Percentiles rank a stretch among this genome's conserved stretches.
phyloP scores from a whole-genome alignment of 1,284 basidiomycete genomes.

The Ceratobasidium sp. region DNA sequence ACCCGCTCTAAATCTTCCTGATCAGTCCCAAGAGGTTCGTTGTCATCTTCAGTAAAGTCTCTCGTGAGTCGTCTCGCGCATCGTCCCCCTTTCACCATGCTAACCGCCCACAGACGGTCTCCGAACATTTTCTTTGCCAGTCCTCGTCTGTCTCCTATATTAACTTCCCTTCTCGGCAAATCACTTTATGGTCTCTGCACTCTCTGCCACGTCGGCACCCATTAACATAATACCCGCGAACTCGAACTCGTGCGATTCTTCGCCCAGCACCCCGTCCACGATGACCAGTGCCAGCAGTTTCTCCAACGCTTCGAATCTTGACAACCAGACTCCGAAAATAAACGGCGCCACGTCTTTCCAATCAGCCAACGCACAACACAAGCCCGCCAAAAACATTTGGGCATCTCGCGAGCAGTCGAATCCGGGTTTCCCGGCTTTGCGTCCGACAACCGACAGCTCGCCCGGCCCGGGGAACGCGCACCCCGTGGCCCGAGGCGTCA shows the following conservation, averaged over 20 bases:
- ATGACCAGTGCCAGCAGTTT: constrained; percentile 36
- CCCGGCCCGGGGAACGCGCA: no score
- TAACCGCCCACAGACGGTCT: neutral
- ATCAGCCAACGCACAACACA: neutral
- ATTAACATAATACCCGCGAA: constrained; percentile 21
- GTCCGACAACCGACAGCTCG: neutral
- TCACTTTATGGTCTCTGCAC: constrained; percentile 33
- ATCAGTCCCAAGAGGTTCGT: neutral
- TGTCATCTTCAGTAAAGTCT: neutral
- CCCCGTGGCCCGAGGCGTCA: neutral
- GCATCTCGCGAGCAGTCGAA: constrained; percentile 4
- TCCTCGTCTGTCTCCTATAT: neutral
- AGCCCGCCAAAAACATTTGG: constrained; percentile 5
- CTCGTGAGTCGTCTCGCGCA: neutral
- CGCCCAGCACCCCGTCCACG: constrained; percentile 37
- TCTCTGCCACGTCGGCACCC: constrained; percentile 32
- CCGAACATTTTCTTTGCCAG: neutral
- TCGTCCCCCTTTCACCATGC: neutral
- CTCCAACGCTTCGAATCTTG: constrained; percentile 13
- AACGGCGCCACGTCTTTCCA: constrained; percentile 12
- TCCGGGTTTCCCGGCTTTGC: constrained; percentile 3
- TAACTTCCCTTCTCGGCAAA: constrained; percentile 2
- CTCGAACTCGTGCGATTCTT: constrained; percentile 21
- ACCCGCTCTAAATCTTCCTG: neutral
- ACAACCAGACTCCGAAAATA: constrained; percentile 28